These are phyloP conservation scores for Exserohilum rostratum DNA, from an alignment of 2,329 filamentous ascomycete genomes.

Conservation along the genomic window DNA sequence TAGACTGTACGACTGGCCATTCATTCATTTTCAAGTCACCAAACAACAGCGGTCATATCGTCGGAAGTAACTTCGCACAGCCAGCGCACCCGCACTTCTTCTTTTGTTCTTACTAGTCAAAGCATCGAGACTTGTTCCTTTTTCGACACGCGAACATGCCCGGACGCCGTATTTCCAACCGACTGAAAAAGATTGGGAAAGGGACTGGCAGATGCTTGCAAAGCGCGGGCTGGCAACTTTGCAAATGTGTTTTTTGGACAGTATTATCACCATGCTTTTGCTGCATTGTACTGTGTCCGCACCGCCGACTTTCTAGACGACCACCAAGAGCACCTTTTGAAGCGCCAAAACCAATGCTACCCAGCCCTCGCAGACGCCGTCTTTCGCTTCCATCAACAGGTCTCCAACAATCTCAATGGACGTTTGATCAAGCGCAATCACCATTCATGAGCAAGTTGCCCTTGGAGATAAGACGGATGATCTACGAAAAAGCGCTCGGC, in stretches of 20 bases:
- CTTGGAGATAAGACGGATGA: slow-evolving; percentile 28
- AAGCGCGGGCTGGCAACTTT: slow-evolving; percentile 13
- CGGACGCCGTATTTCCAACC: slow-evolving; percentile 7
- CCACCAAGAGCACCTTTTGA: background rate
- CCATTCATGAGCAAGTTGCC: slow-evolving; percentile 26
- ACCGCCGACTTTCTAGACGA: slow-evolving; percentile 2
- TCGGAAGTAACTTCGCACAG: background rate
- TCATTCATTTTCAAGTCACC: background rate
- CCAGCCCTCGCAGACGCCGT: slow-evolving; percentile 22
- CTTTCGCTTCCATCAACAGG: slow-evolving; percentile 18
- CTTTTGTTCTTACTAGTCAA: background rate
- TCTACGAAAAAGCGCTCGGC: slow-evolving; percentile 24
- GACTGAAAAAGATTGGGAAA: slow-evolving; percentile 16
- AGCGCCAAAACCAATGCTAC: slow-evolving; percentile 16
- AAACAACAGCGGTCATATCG: background rate
- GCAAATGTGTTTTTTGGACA: slow-evolving; percentile 23
- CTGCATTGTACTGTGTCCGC: slow-evolving; percentile 16
- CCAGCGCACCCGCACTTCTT: background rate
- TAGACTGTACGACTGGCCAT: background rate
- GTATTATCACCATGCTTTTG: slow-evolving; percentile 26
- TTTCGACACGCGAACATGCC: slow-evolving; percentile 5
- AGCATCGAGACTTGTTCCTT: background rate
- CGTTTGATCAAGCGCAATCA: slow-evolving; percentile 23
- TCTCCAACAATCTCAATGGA: slow-evolving; percentile 15
- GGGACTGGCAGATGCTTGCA: slow-evolving; percentile 11